Evolutionary conservation across 768 basidiomycete genomes (phyloP).

Genomic region (Dendrothele bispora): DNA sequence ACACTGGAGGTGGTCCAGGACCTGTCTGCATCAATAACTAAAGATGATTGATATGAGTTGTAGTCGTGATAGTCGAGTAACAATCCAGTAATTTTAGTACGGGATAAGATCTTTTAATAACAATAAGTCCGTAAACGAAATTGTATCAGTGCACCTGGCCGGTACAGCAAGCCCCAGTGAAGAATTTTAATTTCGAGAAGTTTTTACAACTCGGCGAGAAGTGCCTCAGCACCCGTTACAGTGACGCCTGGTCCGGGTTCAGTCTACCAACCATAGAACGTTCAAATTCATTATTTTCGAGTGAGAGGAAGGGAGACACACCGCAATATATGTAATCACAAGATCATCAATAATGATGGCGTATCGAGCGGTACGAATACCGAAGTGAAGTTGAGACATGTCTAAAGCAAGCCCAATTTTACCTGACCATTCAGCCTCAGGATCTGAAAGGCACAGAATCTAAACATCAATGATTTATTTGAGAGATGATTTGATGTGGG

Average conservation of each 20-base stretch:
- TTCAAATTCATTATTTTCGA: conserved; percentile 13
- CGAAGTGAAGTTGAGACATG: conserved; percentile 46
- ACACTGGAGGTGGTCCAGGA: too few species aligned
- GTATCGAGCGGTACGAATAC: conserved; percentile 60
- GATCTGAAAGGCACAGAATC: conserved; percentile 63
- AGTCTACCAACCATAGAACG: conserved; percentile 33
- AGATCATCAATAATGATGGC: conserved; percentile 70
- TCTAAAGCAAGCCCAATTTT: conserved; percentile 56
- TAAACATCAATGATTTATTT: too few species aligned
- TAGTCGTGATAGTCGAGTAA: too few species aligned
- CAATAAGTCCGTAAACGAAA: too few species aligned
- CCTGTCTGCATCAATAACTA: too few species aligned
- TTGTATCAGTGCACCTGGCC: too few species aligned
- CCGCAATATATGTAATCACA: conserved; percentile 65
- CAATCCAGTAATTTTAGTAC: too few species aligned
- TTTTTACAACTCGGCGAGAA: conserved; percentile 51
- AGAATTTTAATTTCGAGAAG: too few species aligned
- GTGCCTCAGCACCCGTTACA: conserved; percentile 57
- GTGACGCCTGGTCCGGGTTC: conserved; percentile 52
- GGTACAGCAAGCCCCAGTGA: too few species aligned
- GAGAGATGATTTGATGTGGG: too few species aligned
- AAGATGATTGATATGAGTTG: too few species aligned
- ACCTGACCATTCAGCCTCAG: conserved; percentile 54
- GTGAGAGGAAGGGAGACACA: conserved; percentile 27
- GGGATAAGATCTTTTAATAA: too few species aligned